phyloP scores from a whole-genome alignment of 805 yeast genomes.

The Candida sanyiensis region DNA sequence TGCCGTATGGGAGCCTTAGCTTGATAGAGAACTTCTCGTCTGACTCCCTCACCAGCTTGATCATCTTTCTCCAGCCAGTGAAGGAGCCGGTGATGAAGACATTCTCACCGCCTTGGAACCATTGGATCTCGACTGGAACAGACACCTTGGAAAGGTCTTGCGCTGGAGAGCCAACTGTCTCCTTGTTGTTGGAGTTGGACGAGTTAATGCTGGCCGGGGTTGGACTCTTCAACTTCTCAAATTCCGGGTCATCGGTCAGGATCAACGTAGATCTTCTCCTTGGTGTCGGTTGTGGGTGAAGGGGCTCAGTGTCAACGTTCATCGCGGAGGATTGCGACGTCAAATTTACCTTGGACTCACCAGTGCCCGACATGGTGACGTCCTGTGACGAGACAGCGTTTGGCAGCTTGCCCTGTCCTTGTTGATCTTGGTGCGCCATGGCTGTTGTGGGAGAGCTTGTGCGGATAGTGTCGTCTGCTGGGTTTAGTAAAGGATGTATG shows the following conservation, averaged over 20 bases:
- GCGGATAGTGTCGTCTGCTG: conserved; percentile 12
- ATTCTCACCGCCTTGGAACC: conserved; percentile 95
- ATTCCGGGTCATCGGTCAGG: conserved; percentile 61
- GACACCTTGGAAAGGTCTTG: conserved; percentile 10
- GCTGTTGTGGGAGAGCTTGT: conserved; percentile 18
- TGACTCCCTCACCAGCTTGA: conserved; percentile 60
- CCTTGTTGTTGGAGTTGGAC: conserved; percentile 12
- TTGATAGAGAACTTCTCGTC: conserved; percentile 59
- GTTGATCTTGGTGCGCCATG: conserved; percentile 18
- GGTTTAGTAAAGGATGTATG: conserved; percentile 20
- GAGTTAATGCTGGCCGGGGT: conserved; percentile 23
- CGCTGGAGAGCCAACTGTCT: conserved; percentile 3
- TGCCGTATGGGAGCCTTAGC: conserved; percentile 79
- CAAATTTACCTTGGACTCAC: conserved; percentile 20
- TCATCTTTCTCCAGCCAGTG: conserved; percentile 98
- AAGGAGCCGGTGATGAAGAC: conserved; percentile 97
- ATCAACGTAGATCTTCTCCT: conserved; percentile 69
- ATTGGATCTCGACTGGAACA: conserved; percentile 61
- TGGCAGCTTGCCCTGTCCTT: background rate
- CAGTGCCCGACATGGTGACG: conserved; percentile 25
- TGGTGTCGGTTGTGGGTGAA: conserved; percentile 12
- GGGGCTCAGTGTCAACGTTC: conserved; percentile 20
- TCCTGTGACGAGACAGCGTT: conserved; percentile 20
- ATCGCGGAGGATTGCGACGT: conserved; percentile 22
- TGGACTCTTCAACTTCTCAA: conserved; percentile 42